Base-by-base conservation (phyloP, 352 stramenopile genomes). In the Thraustochytrium sp. region DNA sequence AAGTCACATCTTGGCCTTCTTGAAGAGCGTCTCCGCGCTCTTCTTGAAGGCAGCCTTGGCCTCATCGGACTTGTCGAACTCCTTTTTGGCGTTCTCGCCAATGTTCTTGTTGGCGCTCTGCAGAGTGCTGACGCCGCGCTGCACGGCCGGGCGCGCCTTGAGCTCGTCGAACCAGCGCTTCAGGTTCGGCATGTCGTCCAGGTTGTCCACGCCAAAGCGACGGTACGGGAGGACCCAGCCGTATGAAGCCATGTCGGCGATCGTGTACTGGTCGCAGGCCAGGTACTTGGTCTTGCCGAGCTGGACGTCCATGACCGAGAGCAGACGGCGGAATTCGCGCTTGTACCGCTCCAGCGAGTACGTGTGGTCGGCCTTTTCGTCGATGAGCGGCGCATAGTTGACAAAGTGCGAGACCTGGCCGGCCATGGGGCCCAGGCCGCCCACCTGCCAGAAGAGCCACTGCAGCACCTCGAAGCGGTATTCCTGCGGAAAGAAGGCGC, bases 171-270 rank as follows among this genome's bases (percentile, higher is more conserved):
- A 63, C 54, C 54, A 63, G 13, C 36, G 26, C 36, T 63, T 63
- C 5, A 63, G 5, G 36, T 63, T 34, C 5, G 54, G 54, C 5
- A 84, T 62, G 65, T 85, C 53, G 62, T n/a, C 77, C 37, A 84
- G 59, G 51, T 88, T 78, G 21, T 48, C 55, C 53, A 87, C 85
- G n/a, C 85, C 86, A 80, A 89, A 86, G 36, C 62, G 84, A 23
- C 74, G 83, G 68, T 80, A 80, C 4, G 68, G 68, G 63, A 80
- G 4, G n/a, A 83, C 54, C 74, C 74, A 83, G 29, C 36, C 36
- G 26, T 68, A 83, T 55, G 13, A 34, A 4, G 74, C 74, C 53
- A 83, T 83, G 42, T 83, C 74, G 21, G 74, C 74, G 29, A 83
- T 73, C 34, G 53, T 59, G 74, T 76, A 83, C 74, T 80, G 5